A percentile compares a stretch with the other conserved stretches of the same genome.
Evolutionary conservation across 1,139 yeast genomes (phyloP).

Genomic region (Geotrichum restrictum): DNA sequence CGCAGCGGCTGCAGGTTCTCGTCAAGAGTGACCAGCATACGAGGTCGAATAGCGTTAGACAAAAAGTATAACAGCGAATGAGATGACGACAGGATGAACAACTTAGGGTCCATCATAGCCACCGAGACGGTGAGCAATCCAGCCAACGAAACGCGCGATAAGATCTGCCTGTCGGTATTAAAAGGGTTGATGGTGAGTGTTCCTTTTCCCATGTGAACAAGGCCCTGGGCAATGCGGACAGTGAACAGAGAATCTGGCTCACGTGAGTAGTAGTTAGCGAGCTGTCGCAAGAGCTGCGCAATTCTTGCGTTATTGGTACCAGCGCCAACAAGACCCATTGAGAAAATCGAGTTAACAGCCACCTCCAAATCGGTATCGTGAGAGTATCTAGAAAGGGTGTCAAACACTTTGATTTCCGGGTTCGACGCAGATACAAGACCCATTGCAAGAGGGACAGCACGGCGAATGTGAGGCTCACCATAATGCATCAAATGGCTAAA

Average conservation of each 20-base stretch:
- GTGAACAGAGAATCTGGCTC: conserved; percentile 88
- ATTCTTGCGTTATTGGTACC: conserved; percentile 98
- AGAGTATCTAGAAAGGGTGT: conserved; percentile 89
- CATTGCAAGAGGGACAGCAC: conserved; percentile 97
- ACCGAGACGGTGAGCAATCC: conserved; percentile 82
- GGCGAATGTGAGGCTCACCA: conserved; percentile 85
- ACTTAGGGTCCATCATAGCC: conserved; percentile 78
- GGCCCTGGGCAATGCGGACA: conserved; percentile 92
- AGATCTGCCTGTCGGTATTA: conserved; percentile 80
- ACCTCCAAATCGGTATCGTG: conserved; percentile 95
- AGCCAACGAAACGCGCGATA: conserved; percentile 87
- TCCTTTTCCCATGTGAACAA: conserved; percentile 93
- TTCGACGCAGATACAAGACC: conserved; percentile 89
- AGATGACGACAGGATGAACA: conserved; percentile 59
- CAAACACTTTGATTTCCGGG: conserved; percentile 97
- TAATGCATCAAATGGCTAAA: conserved; percentile 97
- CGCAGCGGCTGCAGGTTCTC: conserved; percentile 84
- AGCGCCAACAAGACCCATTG: conserved; percentile 97
- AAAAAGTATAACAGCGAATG: conserved; percentile 81
- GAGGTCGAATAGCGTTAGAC: conserved; percentile 86
- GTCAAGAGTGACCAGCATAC: conserved; percentile 89
- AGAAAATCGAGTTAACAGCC: conserved; percentile 89
- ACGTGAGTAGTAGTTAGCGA: conserved; percentile 88
- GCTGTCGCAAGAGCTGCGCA: conserved; percentile 89
- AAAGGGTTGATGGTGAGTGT: conserved; percentile 86